phyloP scores from a whole-genome alignment of 2,329 filamentous ascomycete species.

The Zasmidium citrigriseum region DNA sequence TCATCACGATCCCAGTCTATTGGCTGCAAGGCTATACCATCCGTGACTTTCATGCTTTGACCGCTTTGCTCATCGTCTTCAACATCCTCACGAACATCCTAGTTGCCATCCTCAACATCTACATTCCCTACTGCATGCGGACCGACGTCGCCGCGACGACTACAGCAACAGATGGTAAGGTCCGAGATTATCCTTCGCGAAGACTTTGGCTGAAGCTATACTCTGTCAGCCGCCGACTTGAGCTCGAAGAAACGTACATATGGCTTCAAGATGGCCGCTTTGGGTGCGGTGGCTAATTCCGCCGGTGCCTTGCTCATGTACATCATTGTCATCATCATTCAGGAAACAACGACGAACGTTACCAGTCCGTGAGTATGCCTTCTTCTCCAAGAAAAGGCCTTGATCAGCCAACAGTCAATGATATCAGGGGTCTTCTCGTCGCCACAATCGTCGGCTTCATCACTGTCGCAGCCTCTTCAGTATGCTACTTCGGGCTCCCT shows the following conservation, averaged over 20 bases:
- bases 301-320: conserved; percentile 13
- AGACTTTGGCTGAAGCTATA: background rate
- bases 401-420: background rate
- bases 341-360: conserved; percentile 8
- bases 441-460: conserved; percentile 10
- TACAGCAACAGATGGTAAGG: background rate
- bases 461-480: conserved; percentile 6
- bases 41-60: conserved; percentile 11
- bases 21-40: conserved; percentile 10
- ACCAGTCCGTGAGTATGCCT: conserved; percentile 4
- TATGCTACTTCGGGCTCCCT: conserved; percentile 8
- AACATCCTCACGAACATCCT: conserved; percentile 13
- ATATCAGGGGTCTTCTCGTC: conserved; percentile 3
- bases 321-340: conserved; percentile 13
- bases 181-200: background rate
- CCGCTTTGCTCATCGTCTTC: conserved; percentile 11
- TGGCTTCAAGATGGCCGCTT: conserved; percentile 13
- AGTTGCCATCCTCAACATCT: conserved; percentile 13
- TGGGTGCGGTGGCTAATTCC: conserved; percentile 13
- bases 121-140: conserved; percentile 15
- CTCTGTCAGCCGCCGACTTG: background rate
- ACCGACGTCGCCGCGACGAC: background rate
- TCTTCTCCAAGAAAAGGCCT: background rate
- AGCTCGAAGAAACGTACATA: conserved; percentile 12
- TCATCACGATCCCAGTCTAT: conserved; percentile 11